These are phyloP conservation scores for Pythium rhizo-oryzae DNA, from an alignment of 352 stramenopile species.

Conservation along the genomic window DNA sequence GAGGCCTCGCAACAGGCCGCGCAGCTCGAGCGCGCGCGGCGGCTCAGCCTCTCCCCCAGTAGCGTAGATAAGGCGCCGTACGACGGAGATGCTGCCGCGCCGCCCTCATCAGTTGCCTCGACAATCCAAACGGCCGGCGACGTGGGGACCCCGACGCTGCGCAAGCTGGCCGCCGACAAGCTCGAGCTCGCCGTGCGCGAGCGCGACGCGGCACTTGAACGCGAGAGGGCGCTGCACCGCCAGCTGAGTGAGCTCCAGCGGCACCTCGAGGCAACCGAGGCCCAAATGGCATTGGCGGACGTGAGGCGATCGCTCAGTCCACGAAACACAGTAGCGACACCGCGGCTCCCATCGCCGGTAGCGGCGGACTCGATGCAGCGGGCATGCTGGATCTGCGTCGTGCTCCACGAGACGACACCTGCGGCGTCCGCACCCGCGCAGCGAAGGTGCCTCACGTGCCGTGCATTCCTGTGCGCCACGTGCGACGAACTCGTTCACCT, in stretches of 20 bases:
- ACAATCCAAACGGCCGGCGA: neutral
- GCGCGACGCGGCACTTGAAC: conserved; percentile 43
- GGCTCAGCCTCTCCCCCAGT: neutral
- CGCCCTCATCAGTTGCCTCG: neutral
- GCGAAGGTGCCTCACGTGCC: conserved; percentile 56
- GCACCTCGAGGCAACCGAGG: conserved; percentile 19
- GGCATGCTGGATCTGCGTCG: conserved; percentile 15
- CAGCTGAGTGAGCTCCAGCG: conserved; percentile 35
- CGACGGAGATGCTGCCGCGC: neutral
- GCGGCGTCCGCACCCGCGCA: neutral
- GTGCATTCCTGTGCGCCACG: conserved; percentile 38
- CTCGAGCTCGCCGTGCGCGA: conserved; percentile 42
- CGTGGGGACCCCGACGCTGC: neutral
- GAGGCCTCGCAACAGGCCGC: conserved; percentile 29
- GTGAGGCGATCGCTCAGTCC: no score
- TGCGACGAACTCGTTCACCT: conserved; percentile 61
- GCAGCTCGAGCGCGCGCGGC: conserved; percentile 17
- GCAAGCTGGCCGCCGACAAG: conserved; percentile 42
- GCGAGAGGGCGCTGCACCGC: conserved; percentile 33
- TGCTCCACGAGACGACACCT: neutral
- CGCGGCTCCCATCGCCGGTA: neutral
- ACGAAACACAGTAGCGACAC: neutral
- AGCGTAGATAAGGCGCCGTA: neutral
- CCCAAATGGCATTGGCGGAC: neutral
- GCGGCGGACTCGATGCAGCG: neutral